phyloP scores from a whole-genome alignment of 768 basidiomycete genomes.

The Auricularia cornea region DNA sequence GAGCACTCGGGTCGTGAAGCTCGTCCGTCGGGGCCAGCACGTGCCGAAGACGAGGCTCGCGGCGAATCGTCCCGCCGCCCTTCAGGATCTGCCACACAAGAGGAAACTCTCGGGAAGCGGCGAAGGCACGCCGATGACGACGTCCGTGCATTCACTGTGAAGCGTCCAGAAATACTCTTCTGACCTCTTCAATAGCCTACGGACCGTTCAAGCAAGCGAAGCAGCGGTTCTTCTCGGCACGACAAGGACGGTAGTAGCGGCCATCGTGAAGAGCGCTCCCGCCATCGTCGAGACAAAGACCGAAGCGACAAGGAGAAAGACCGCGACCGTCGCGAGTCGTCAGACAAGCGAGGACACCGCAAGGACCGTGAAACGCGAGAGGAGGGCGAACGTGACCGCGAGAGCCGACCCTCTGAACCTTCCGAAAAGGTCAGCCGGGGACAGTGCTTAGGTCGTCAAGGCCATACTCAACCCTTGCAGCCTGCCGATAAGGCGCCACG shows the following conservation, averaged over 20 bases:
- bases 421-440: slow-evolving; percentile 50
- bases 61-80: slow-evolving; percentile 51
- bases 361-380: slow-evolving; percentile 55
- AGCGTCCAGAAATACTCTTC: not conserved
- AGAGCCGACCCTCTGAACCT: slow-evolving; percentile 10
- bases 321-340: slow-evolving; percentile 43
- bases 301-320: slow-evolving; percentile 50
- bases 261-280: slow-evolving; percentile 65
- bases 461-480: not conserved
- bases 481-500: not conserved
- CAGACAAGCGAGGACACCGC: slow-evolving; percentile 13
- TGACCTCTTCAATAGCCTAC: not conserved
- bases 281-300: slow-evolving; percentile 62
- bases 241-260: slow-evolving; percentile 29
- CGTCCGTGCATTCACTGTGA: slow-evolving; percentile 32
- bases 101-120: slow-evolving; percentile 68
- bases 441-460: not conserved
- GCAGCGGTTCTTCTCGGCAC: slow-evolving; percentile 46
- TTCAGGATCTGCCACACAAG: slow-evolving; percentile 44
- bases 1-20: slow-evolving; percentile 26
- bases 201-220: slow-evolving; percentile 73
- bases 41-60: slow-evolving; percentile 35
- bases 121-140: slow-evolving; percentile 64
- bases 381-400: slow-evolving; percentile 35
- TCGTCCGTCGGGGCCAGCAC: slow-evolving; percentile 52